A percentile compares a stretch with the other conserved stretches of the same genome.
Evolutionary conservation across 176 grass and related monocot genomes (phyloP).

Genomic region (Metroxylon sagu): DNA sequence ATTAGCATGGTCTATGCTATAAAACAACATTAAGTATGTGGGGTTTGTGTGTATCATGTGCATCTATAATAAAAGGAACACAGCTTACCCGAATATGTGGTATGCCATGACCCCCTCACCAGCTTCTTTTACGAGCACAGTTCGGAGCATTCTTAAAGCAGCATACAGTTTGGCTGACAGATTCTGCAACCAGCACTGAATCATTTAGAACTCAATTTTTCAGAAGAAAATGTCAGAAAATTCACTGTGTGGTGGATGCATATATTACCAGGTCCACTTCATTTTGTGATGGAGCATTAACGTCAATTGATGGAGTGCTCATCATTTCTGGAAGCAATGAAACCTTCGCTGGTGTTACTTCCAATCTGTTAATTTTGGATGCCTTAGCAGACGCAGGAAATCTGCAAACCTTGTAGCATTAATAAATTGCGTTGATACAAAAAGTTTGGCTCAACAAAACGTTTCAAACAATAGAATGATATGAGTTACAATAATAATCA

Average conservation of each 20-base stretch:
- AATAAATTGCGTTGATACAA: too few relatives aligned
- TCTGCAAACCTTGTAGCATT: conserved; percentile 18
- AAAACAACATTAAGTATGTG: too few relatives aligned
- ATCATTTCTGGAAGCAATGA: conserved; percentile 18
- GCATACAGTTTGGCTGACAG: conserved; percentile 27
- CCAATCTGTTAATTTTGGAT: conserved; percentile 48
- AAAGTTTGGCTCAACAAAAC: too few relatives aligned
- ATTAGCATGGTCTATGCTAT: not conserved
- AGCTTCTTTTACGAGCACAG: conserved; percentile 30
- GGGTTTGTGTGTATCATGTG: not conserved
- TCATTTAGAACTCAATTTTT: not conserved
- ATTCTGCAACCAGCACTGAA: conserved; percentile 25
- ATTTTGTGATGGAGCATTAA: conserved; percentile 29
- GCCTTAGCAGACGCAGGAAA: conserved; percentile 43
- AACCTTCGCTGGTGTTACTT: conserved; percentile 23
- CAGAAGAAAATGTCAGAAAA: conserved; percentile 6
- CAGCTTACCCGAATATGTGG: conserved; percentile 54
- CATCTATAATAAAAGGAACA: conserved; percentile 3
- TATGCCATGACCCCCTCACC: conserved; percentile 28
- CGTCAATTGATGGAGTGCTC: conserved; percentile 20
- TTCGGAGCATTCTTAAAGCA: conserved; percentile 28
- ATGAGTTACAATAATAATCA: not conserved
- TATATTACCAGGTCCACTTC: conserved; percentile 38
- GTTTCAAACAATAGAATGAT: not conserved
- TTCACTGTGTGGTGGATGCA: not conserved